phyloP scores from a whole-genome alignment of 1,284 basidiomycete genomes.

The Amylostereum areolatum region DNA sequence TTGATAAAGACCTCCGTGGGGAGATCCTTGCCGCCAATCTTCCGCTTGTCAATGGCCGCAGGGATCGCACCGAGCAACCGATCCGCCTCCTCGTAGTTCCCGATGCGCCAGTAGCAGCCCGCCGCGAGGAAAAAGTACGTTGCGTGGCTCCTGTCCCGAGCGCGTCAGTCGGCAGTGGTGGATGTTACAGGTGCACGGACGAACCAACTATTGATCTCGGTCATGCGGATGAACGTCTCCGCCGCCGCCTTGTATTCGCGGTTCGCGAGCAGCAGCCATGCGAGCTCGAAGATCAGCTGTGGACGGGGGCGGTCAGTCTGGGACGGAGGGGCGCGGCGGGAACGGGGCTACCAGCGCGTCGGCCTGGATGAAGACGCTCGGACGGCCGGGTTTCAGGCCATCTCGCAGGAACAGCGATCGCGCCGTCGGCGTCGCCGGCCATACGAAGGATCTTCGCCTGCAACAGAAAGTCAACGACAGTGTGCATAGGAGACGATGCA shows the following conservation, averaged over 20 bases:
- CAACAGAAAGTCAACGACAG: neutral
- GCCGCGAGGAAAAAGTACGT: slow-evolving; percentile 74
- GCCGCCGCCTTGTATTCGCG: slow-evolving; percentile 62
- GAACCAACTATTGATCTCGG: slow-evolving; percentile 64
- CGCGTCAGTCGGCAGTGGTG: neutral
- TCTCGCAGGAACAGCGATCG: slow-evolving; percentile 55
- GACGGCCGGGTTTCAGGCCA: slow-evolving; percentile 48
- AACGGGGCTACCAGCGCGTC: slow-evolving; percentile 51
- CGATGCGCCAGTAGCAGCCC: slow-evolving; percentile 55
- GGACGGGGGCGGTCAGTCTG: neutral
- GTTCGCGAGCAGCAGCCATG: slow-evolving; percentile 66
- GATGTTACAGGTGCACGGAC: slow-evolving; percentile 11
- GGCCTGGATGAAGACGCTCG: slow-evolving; percentile 58
- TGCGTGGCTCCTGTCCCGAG: slow-evolving; percentile 57
- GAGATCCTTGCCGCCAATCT: slow-evolving; percentile 59
- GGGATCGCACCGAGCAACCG: slow-evolving; percentile 59
- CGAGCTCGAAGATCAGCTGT: slow-evolving; percentile 70
- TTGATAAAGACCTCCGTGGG: slow-evolving; percentile 72
- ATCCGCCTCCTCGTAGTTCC: slow-evolving; percentile 49
- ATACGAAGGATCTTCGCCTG: slow-evolving; percentile 74
- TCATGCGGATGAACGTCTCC: slow-evolving; percentile 57
- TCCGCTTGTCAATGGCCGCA: slow-evolving; percentile 48
- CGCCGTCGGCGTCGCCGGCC: slow-evolving; percentile 53
- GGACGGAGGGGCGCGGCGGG: slow-evolving; percentile 1
- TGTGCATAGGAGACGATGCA: neutral